Conservation (phyloP, 331 rosid species). For the Quercus phellos region DNA sequence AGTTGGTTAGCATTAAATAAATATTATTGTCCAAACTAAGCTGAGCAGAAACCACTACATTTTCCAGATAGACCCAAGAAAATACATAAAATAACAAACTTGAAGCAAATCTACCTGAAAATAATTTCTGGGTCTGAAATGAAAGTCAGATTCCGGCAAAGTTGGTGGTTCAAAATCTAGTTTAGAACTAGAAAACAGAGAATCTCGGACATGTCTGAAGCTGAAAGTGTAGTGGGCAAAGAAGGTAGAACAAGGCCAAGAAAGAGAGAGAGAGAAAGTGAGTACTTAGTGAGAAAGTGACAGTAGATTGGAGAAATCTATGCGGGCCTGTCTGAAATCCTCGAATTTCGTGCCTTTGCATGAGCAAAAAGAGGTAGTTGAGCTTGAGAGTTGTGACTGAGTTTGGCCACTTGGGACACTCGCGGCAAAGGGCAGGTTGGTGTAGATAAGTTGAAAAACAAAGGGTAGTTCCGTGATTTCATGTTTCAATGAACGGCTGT, state of each 20-base stretch:
- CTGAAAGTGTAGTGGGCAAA: neutral
- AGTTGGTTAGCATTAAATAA: neutral
- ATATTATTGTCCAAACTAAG: neutral
- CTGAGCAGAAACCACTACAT: neutral
- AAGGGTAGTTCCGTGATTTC: constrained; percentile 9
- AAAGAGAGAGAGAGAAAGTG: constrained; percentile 2
- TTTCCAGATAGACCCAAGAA: neutral
- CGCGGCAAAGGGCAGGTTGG: constrained; percentile 1
- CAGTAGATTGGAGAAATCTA: constrained; percentile 21
- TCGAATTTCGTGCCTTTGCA: constrained; percentile 33
- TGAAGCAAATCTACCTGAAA: neutral
- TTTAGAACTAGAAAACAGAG: neutral
- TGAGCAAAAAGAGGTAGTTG: constrained; percentile 8
- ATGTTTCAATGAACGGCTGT: neutral
- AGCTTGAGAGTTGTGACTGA: neutral
- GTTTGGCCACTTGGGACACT: neutral
- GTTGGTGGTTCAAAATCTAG: neutral
- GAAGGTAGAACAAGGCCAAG: neutral
- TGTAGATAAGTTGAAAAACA: neutral
- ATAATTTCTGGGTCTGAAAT: neutral
- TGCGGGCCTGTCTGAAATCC: neutral
- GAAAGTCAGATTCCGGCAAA: neutral
- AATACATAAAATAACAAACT: neutral
- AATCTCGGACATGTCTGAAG: neutral
- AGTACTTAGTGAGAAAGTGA: constrained; percentile 16